Base-by-base conservation (phyloP, 345 rosid genomes). In the Excoecaria agallocha region DNA sequence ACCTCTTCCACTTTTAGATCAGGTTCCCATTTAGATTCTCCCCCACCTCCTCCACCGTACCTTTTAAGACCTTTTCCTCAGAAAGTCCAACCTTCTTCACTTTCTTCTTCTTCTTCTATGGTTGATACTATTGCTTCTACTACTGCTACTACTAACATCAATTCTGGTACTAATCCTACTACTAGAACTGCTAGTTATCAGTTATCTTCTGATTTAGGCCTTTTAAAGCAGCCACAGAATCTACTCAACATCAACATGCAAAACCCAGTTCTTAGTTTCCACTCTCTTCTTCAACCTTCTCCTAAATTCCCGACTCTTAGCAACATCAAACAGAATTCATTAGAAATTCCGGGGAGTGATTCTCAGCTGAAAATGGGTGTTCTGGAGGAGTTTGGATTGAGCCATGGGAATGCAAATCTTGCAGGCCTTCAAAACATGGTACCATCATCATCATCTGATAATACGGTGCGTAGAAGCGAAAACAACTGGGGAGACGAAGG, bases 181-280 rank as follows among this genome's bases (percentile, higher is more conserved):
- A 50, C 57, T 61, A 38, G 70, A 60, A 72, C 78, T 59, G 73
- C 79, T 63, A 75, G 76, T 72, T 69, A 82, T 58, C 20, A 76
- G 72, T 70, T 71, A 39, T 78, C 76, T 19, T 67, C 78, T 50
- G 82, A 77, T 50, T 63, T 75, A 71, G 77, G 80, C 76, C 66
- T 77, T 73, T 63, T 74, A 46, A 79, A 81, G 22, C 74, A 76
- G 52, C 78, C 79, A 5, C 83, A 78, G 3, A 75, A 76, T 72
- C 72, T 88, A 16, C 83, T 86, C 75, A 74, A 81, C 76, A 77
- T 72, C 81, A 67, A 81, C 83, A 77, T 82, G 60, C 91, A 86
- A 71, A 87, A 81, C 68, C 92, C 86, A 65, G 75, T 84, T 78
- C 83, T 89, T 57, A 86, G 87, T 75, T 81, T 93, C 55, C 94